Conservation (phyloP, 768 basidiomycete genomes). For the Suillus subaureus region DNA sequence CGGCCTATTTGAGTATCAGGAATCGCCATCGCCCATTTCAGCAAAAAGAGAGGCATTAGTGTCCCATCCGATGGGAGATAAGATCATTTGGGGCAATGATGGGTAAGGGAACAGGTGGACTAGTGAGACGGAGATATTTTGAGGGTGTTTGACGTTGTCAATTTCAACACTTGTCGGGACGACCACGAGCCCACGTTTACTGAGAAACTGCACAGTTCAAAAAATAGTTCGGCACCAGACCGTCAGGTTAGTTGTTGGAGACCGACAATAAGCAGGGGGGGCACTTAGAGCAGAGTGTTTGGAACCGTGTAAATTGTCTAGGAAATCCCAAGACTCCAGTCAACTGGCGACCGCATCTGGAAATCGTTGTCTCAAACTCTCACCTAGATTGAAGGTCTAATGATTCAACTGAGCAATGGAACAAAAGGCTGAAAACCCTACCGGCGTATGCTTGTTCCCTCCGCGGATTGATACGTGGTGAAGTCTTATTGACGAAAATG, state of each 20-base stretch:
- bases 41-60: not conserved
- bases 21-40: not conserved
- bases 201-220: not conserved
- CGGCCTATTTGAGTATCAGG: not conserved
- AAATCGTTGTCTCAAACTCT: not conserved
- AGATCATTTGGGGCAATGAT: not conserved
- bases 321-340: not conserved
- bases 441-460: not conserved
- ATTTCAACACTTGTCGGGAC: not conserved
- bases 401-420: not conserved
- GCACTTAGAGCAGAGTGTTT: not conserved
- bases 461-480: not conserved
- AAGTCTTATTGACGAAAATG: not conserved
- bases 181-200: not conserved
- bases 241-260: not conserved
- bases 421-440: not conserved
- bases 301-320: not conserved
- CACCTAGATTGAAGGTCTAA: not conserved
- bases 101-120: not conserved
- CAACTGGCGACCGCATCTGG: not conserved
- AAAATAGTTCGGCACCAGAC: not conserved
- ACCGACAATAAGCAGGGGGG: not conserved
- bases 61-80: no score
- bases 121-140: not conserved
- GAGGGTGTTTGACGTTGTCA: not conserved